Evolutionary conservation across 192 early-diverging fungal genomes (phyloP).

Genomic region (Nowakowskiella sp.): DNA sequence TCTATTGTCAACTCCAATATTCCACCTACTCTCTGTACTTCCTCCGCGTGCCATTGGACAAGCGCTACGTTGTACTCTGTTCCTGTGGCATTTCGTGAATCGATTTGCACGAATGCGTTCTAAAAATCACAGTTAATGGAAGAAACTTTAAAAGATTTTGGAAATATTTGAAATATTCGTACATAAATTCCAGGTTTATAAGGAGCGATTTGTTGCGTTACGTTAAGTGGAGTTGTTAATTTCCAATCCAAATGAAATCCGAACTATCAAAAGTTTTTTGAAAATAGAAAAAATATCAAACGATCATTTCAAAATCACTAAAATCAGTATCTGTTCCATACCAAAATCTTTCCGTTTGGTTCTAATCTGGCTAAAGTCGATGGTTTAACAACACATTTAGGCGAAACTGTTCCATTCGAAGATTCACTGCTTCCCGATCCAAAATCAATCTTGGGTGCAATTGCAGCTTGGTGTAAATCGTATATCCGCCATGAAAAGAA

Average conservation of each 20-base stretch:
- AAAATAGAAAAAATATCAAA: too few species aligned
- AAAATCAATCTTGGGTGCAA: conserved; percentile 1
- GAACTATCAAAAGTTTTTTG: too few species aligned
- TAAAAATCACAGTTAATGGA: conserved; percentile 20
- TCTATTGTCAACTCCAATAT: conserved; percentile 29
- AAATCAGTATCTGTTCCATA: too few species aligned
- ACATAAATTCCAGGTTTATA: neutral
- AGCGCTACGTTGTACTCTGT: neutral
- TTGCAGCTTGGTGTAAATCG: conserved; percentile 11
- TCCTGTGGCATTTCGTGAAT: neutral
- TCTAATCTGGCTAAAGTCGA: too few species aligned
- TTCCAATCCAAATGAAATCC: conserved; percentile 26
- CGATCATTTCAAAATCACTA: too few species aligned
- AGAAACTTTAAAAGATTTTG: too few species aligned
- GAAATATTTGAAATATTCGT: neutral
- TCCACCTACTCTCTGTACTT: conserved; percentile 16
- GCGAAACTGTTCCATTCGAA: too few species aligned
- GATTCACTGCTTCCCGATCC: too few species aligned
- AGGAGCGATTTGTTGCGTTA: conserved; percentile 9
- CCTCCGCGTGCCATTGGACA: conserved; percentile 30
- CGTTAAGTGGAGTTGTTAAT: conserved; percentile 8
- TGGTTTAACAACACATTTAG: too few species aligned
- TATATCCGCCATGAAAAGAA: conserved; percentile 16
- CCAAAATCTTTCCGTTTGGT: too few species aligned
- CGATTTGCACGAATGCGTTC: conserved; percentile 25